These are phyloP conservation scores for Eimeria zaria DNA, from an alignment of 169 alveolate species.

Conservation along the genomic window DNA sequence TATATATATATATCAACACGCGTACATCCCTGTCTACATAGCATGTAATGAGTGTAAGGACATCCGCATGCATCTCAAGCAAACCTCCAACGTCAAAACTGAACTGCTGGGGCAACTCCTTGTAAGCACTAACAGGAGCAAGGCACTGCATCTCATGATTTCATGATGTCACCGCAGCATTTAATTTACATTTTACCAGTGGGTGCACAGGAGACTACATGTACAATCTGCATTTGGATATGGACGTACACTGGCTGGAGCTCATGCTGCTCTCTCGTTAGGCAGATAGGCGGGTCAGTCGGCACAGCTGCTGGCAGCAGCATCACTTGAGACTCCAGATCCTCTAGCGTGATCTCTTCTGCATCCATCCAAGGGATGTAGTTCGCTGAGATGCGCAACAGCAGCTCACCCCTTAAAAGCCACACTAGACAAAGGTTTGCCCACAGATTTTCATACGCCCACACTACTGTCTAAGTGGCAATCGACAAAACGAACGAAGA, in stretches of 20 bases:
- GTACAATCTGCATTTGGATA: not conserved
- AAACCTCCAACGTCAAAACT: not conserved
- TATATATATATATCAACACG: not conserved
- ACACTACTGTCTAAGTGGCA: not conserved
- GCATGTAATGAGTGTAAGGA: not conserved
- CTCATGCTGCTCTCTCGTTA: conserved; percentile 55
- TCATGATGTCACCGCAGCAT: not conserved
- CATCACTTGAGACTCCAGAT: conserved; percentile 43
- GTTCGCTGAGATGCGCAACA: conserved; percentile 50
- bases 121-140: not conserved
- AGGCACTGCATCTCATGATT: not conserved
- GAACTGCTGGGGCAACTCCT: not conserved
- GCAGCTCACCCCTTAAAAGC: not conserved
- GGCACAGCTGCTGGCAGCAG: conserved; percentile 77
- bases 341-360: conserved; percentile 77
- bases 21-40: not conserved
- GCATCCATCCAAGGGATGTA: conserved; percentile 75
- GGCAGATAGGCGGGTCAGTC: conserved; percentile 55
- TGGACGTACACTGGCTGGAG: conserved; percentile 72
- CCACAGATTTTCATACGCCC: not conserved
- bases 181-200: not conserved
- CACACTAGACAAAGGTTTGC: not conserved
- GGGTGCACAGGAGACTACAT: not conserved
- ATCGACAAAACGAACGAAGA: not conserved
- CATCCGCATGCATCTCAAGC: not conserved